A percentile compares a stretch with the other conserved stretches of the same genome.
Conservation (phyloP, 2,329 filamentous ascomycete genomes). For the Scedosporium minutisporum region DNA sequence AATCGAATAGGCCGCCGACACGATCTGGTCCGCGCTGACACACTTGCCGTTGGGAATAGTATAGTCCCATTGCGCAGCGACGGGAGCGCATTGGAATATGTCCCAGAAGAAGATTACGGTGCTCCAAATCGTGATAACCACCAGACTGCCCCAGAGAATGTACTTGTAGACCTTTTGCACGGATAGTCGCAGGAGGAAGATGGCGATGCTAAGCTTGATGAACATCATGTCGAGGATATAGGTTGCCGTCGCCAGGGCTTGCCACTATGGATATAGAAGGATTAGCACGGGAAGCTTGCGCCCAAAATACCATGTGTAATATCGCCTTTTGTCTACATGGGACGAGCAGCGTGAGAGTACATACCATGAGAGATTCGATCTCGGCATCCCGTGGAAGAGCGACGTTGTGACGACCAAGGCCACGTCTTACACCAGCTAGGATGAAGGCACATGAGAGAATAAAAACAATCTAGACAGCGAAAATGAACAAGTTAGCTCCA, state of each 20-base stretch:
- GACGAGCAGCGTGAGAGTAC: not conserved
- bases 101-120: constrained; percentile 42
- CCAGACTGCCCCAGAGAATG: constrained; percentile 34
- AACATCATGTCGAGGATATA: constrained; percentile 47
- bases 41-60: constrained; percentile 32
- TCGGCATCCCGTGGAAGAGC: constrained; percentile 29
- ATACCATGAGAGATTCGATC: constrained; percentile 37
- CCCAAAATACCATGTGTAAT: not conserved
- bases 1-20: constrained; percentile 40
- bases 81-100: constrained; percentile 39
- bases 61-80: constrained; percentile 43
- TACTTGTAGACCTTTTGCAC: constrained; percentile 36
- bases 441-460: constrained; percentile 38
- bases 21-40: constrained; percentile 31
- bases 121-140: constrained; percentile 36
- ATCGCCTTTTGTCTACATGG: not conserved
- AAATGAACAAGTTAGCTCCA: not conserved
- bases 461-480: constrained; percentile 28
- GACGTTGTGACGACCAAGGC: constrained; percentile 37
- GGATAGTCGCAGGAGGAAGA: constrained; percentile 41
- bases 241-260: constrained; percentile 39
- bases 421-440: constrained; percentile 28
- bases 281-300: not conserved
- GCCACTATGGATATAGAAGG: constrained; percentile 25
- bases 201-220: constrained; percentile 45